Conservation (phyloP, 805 yeast genomes). For the Pichia thaimueangensis region DNA sequence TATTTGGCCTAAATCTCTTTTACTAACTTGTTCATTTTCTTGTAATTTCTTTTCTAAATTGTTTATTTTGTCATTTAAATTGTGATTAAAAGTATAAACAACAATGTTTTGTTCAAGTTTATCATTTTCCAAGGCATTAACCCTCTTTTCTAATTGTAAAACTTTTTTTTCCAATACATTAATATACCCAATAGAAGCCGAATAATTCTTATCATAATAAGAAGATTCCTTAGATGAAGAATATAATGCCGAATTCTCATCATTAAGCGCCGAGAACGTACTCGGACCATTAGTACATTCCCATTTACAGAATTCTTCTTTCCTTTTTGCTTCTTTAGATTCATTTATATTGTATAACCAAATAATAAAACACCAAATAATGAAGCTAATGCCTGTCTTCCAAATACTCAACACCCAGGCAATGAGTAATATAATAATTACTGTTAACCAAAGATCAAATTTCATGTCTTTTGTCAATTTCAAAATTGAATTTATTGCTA, state of each 20-base stretch:
- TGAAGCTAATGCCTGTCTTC: conserved; percentile 7
- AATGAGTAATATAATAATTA: conserved; percentile 5
- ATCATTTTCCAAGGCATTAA: conserved; percentile 9
- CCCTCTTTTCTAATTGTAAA: conserved; percentile 1
- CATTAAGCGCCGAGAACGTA: not conserved
- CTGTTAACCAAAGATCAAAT: conserved; percentile 11
- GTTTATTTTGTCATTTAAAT: conserved; percentile 10
- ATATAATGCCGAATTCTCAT: not conserved
- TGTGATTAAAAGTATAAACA: conserved; percentile 11
- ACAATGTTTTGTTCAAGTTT: conserved; percentile 13
- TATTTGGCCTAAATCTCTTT: conserved; percentile 1
- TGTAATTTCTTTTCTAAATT: conserved; percentile 8
- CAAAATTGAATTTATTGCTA: not conserved
- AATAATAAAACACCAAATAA: conserved; percentile 11
- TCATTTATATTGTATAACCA: conserved; percentile 16
- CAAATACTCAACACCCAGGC: conserved; percentile 13
- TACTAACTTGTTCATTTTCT: not conserved
- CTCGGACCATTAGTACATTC: not conserved
- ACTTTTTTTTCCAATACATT: conserved; percentile 3
- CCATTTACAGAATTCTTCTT: no score
- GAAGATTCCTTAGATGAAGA: not conserved
- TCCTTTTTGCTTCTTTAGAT: not conserved
- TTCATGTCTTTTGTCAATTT: not conserved
- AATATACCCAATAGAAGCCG: conserved; percentile 1
- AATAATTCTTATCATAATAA: not conserved